A percentile compares a stretch with the other conserved stretches of the same genome.
phyloP scores from a whole-genome alignment of 345 rosid species.

The Anastatica hierochuntica region DNA sequence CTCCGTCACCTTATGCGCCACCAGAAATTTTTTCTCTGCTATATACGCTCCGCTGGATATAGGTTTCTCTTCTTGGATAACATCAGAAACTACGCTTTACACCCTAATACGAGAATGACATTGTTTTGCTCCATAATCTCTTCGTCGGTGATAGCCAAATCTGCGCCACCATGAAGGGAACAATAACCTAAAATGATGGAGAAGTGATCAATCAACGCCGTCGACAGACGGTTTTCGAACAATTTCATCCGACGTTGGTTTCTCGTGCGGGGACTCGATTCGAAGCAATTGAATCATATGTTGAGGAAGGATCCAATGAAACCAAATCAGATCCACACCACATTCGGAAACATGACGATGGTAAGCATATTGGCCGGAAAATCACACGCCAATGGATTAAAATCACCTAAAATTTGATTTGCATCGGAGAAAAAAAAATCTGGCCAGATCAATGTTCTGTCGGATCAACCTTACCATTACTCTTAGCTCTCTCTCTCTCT shows the following conservation, averaged over 20 bases:
- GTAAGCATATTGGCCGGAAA: slow-evolving; percentile 45
- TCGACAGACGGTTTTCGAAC: slow-evolving; percentile 23
- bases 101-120: slow-evolving; percentile 32
- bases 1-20: slow-evolving; percentile 57
- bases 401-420: slow-evolving; percentile 43
- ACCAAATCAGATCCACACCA: slow-evolving; percentile 29
- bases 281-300: slow-evolving; percentile 27
- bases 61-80: slow-evolving; percentile 58
- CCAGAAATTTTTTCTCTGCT: slow-evolving; percentile 59
- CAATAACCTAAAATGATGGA: slow-evolving; percentile 43
- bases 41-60: slow-evolving; percentile 50
- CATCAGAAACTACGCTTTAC: slow-evolving; percentile 1
- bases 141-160: slow-evolving; percentile 57
- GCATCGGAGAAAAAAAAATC: slow-evolving; percentile 42
- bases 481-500: slow-evolving; percentile 49
- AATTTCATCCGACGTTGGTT: slow-evolving; percentile 61
- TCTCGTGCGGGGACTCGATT: slow-evolving; percentile 51
- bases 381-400: slow-evolving; percentile 70
- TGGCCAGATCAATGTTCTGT: slow-evolving; percentile 53
- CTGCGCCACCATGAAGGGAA: slow-evolving; percentile 43
- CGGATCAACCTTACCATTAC: slow-evolving; percentile 24
- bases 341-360: slow-evolving; percentile 45
- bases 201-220: slow-evolving; percentile 9
- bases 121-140: slow-evolving; percentile 32
- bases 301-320: slow-evolving; percentile 36